phyloP scores from a whole-genome alignment of 2,329 filamentous ascomycete species.

The Aspergillus brasiliensis region DNA sequence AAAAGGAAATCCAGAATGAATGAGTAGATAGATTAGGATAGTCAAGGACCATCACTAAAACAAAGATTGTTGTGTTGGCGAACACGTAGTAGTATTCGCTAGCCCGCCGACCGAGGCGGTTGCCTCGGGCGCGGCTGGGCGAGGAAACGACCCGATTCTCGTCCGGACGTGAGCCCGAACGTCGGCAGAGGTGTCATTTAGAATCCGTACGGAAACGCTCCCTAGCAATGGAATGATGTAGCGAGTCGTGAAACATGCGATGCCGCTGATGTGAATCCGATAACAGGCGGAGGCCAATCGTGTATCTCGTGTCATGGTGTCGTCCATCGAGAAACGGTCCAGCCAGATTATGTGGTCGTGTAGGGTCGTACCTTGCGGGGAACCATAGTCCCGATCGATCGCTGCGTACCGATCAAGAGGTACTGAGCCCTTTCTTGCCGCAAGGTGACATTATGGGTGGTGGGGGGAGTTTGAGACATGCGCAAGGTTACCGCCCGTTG shows the following conservation, averaged over 20 bases:
- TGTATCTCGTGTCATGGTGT: conserved; percentile 12
- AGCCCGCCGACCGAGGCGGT: not conserved
- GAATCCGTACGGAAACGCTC: conserved; percentile 6
- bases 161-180: conserved; percentile 2
- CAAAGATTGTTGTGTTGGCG: conserved; percentile 7
- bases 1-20: not conserved
- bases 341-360: conserved; percentile 16
- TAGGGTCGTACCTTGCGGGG: conserved; percentile 9
- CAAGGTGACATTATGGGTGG: not conserved
- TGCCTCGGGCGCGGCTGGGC: not conserved
- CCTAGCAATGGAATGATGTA: conserved; percentile 5
- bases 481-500: conserved; percentile 32
- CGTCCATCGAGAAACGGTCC: conserved; percentile 13
- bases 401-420: not conserved
- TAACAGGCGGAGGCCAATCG: conserved; percentile 13
- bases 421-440: conserved; percentile 1
- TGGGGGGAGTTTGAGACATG: not conserved
- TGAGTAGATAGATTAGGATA: conserved; percentile 4
- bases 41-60: conserved; percentile 6
- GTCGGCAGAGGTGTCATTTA: conserved; percentile 5
- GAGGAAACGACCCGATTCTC: conserved; percentile 3
- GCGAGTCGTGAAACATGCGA: conserved; percentile 11
- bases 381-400: not conserved
- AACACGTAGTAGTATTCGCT: not conserved
- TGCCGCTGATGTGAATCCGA: conserved; percentile 15